phyloP scores from a whole-genome alignment of 2,329 filamentous ascomycete genomes.

The Apiospora sp. region DNA sequence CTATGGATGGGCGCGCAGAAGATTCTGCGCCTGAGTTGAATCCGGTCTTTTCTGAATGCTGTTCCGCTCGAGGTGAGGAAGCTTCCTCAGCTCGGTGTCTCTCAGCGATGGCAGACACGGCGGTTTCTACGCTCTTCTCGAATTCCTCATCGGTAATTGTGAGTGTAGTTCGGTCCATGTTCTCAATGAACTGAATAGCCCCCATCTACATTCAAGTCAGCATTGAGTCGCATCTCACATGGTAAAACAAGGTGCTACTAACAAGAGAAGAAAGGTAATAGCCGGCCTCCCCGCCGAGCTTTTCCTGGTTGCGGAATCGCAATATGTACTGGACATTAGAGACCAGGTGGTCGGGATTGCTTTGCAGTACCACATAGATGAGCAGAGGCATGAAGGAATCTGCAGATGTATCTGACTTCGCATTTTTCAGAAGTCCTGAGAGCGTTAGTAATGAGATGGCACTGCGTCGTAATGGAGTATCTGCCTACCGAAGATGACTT shows the following conservation, averaged over 20 bases:
- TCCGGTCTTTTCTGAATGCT: conserved; percentile 55
- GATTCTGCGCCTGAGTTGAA: conserved; percentile 58
- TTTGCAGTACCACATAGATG: conserved; percentile 94
- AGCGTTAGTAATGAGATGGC: conserved; percentile 22
- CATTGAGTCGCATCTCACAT: not conserved
- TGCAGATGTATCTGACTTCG: conserved; percentile 92
- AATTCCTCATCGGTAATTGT: conserved; percentile 97
- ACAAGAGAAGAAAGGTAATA: conserved; percentile 97
- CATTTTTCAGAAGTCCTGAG: conserved; percentile 83
- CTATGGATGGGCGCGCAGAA: conserved; percentile 52
- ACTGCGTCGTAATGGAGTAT: not conserved
- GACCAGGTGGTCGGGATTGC: conserved; percentile 93
- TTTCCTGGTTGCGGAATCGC: conserved; percentile 96
- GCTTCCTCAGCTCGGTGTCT: conserved; percentile 70
- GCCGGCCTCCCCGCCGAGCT: conserved; percentile 94
- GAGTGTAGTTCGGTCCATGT: conserved; percentile 89
- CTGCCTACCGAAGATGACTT: conserved; percentile 89
- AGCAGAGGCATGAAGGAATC: conserved; percentile 95
- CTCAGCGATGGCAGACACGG: conserved; percentile 94
- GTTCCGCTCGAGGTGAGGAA: conserved; percentile 48
- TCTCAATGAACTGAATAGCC: conserved; percentile 95
- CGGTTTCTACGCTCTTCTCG: conserved; percentile 93
- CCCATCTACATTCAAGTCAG: conserved; percentile 68
- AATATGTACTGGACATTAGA: conserved; percentile 99
- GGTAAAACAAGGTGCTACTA: conserved; percentile 40